Percentiles rank a stretch among this genome's conserved stretches.
phyloP scores from a whole-genome alignment of 1,139 yeast species.

The Lodderomyces beijingensis region DNA sequence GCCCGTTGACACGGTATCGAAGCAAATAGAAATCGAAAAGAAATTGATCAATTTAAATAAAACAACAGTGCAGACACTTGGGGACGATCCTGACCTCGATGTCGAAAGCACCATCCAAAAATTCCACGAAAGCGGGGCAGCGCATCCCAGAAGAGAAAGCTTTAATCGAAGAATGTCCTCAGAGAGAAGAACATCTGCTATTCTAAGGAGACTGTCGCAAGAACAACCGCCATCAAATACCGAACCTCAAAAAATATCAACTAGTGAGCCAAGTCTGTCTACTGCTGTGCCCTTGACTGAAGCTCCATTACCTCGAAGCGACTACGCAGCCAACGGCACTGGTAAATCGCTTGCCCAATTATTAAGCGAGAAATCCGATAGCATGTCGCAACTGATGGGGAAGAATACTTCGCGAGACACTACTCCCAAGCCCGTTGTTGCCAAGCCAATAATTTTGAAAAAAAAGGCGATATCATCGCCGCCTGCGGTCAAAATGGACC shows the following conservation, averaged over 20 bases:
- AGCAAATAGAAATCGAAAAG: constrained; percentile 40
- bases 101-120: constrained; percentile 15
- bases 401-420: constrained; percentile 18
- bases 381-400: constrained; percentile 12
- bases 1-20: constrained; percentile 41
- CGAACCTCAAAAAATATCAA: constrained; percentile 1
- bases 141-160: constrained; percentile 14
- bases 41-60: constrained; percentile 49
- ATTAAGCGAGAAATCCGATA: constrained; percentile 26
- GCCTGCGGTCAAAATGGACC: constrained; percentile 10
- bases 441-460: constrained; percentile 37
- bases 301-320: constrained; percentile 3
- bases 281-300: constrained; percentile 3
- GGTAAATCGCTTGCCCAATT: constrained; percentile 38
- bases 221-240: constrained; percentile 3
- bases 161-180: constrained; percentile 7
- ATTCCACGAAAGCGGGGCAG: constrained; percentile 14
- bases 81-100: constrained; percentile 21
- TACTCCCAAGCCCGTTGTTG: constrained; percentile 22
- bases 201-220: constrained; percentile 14
- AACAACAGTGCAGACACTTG: constrained; percentile 54
- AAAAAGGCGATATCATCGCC: constrained; percentile 25
- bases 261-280: background rate
- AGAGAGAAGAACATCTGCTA: constrained; percentile 18
- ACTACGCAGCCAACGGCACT: constrained; percentile 15